Evolutionary conservation across 495 filamentous ascomycete genomes (phyloP).

Genomic region (Hypoxylon rickii): DNA sequence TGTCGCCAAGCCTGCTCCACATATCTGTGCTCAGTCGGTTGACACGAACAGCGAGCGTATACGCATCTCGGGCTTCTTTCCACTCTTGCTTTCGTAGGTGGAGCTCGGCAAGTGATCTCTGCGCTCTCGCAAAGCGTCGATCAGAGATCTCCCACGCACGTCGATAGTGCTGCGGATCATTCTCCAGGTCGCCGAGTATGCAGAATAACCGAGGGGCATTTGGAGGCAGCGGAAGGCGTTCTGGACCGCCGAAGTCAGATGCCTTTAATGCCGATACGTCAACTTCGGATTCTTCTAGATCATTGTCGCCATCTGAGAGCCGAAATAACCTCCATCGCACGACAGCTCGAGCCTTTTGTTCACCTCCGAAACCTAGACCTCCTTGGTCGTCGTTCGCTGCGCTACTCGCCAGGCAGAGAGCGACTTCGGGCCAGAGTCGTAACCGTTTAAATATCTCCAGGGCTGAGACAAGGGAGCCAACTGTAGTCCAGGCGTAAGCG

Average conservation of each 20-base stretch:
- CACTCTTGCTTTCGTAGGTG: constrained; percentile 68
- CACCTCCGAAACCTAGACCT: constrained; percentile 54
- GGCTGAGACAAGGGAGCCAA: constrained; percentile 86
- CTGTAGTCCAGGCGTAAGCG: constrained; percentile 83
- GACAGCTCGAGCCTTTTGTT: constrained; percentile 78
- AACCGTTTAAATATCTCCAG: constrained; percentile 95
- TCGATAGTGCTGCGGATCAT: constrained; percentile 72
- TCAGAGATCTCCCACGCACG: constrained; percentile 88
- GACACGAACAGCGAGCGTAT: constrained; percentile 72
- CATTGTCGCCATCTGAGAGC: constrained; percentile 35
- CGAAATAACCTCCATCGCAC: constrained; percentile 78
- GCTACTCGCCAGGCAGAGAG: constrained; percentile 72
- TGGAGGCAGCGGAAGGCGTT: constrained; percentile 69
- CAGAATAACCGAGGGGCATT: constrained; percentile 90
- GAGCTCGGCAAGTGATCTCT: constrained; percentile 81
- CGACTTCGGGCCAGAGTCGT: constrained; percentile 93
- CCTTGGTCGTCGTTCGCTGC: constrained; percentile 69
- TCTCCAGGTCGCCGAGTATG: constrained; percentile 89
- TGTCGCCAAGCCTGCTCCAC: constrained; percentile 92
- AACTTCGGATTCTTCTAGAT: constrained; percentile 59
- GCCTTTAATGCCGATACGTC: constrained; percentile 56
- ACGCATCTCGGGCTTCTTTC: constrained; percentile 74
- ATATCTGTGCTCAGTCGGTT: constrained; percentile 79
- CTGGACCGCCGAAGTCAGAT: constrained; percentile 59
- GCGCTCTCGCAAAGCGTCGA: constrained; percentile 79